A percentile compares a stretch with the other conserved stretches of the same genome.
These are phyloP conservation scores for Nemania sp. DNA, from an alignment of 2,329 filamentous ascomycete genomes.

Conservation along the genomic window DNA sequence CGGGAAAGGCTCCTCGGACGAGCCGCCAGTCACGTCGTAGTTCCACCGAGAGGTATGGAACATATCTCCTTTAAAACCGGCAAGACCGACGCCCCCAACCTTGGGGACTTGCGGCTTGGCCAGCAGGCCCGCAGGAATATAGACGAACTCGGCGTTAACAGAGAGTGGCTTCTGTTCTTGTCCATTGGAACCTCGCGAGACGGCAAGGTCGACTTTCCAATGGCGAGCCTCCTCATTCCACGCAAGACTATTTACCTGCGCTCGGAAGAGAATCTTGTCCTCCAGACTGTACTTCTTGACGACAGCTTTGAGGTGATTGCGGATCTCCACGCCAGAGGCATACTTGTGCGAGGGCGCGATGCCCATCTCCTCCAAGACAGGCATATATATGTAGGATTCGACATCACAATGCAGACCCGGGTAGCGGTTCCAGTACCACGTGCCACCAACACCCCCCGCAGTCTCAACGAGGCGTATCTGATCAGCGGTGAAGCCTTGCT, in stretches of 20 bases:
- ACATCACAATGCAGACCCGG: conserved; percentile 59
- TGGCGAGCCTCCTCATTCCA: conserved; percentile 49
- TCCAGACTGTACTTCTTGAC: conserved; percentile 49
- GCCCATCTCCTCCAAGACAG: conserved; percentile 61
- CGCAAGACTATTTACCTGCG: conserved; percentile 44
- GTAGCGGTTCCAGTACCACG: conserved; percentile 57
- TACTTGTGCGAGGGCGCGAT: conserved; percentile 58
- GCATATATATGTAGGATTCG: conserved; percentile 63
- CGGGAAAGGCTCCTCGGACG: conserved; percentile 39
- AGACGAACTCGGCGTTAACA: conserved; percentile 46
- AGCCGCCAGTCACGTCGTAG: conserved; percentile 48
- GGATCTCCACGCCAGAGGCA: conserved; percentile 44
- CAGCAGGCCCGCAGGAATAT: conserved; percentile 45
- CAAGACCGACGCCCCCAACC: conserved; percentile 43
- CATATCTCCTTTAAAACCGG: conserved; percentile 46
- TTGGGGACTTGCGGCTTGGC: conserved; percentile 48
- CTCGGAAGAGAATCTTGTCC: conserved; percentile 51
- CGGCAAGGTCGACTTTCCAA: conserved; percentile 36
- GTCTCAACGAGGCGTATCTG: conserved; percentile 49
- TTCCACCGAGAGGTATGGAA: conserved; percentile 54
- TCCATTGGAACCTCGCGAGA: conserved; percentile 32
- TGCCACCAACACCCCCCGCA: conserved; percentile 52
- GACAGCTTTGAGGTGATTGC: conserved; percentile 49
- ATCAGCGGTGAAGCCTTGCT: conserved; percentile 40
- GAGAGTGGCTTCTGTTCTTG: conserved; percentile 35